Evolutionary conservation across 345 rosid species (phyloP).

Genomic region (Salix udensis): DNA sequence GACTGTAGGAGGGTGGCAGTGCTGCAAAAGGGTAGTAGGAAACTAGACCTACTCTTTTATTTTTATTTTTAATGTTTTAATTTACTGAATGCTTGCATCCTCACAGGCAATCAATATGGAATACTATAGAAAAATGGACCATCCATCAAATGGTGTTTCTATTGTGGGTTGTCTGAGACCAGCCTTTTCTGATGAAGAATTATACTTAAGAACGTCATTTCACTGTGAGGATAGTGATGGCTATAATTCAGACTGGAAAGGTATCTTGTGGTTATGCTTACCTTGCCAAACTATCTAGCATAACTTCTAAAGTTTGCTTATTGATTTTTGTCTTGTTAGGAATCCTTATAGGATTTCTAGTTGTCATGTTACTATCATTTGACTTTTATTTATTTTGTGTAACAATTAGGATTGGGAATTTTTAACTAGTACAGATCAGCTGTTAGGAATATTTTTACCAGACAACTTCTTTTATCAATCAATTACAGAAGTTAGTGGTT

Average conservation of each 20-base stretch:
- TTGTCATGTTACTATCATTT: not conserved
- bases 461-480: not conserved
- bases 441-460: not conserved
- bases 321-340: not conserved
- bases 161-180: conserved; percentile 83
- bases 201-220: conserved; percentile 61
- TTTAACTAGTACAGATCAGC: not conserved
- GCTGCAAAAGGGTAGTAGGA: too few species aligned
- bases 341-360: not conserved
- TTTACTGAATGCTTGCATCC: conserved; percentile 12
- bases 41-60: not conserved
- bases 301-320: not conserved
- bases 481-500: not conserved
- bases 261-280: conserved; percentile 31
- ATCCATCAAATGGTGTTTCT: conserved; percentile 87
- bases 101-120: conserved; percentile 54
- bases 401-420: not conserved
- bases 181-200: conserved; percentile 72
- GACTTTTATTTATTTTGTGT: not conserved
- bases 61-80: not conserved
- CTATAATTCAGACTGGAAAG: conserved; percentile 57
- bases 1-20: too few species aligned
- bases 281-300: not conserved
- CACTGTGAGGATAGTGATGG: conserved; percentile 51
- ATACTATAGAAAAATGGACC: conserved; percentile 57